Base-by-base conservation (phyloP, 257 asterid genomes). In the Solanum microdontum region DNA sequence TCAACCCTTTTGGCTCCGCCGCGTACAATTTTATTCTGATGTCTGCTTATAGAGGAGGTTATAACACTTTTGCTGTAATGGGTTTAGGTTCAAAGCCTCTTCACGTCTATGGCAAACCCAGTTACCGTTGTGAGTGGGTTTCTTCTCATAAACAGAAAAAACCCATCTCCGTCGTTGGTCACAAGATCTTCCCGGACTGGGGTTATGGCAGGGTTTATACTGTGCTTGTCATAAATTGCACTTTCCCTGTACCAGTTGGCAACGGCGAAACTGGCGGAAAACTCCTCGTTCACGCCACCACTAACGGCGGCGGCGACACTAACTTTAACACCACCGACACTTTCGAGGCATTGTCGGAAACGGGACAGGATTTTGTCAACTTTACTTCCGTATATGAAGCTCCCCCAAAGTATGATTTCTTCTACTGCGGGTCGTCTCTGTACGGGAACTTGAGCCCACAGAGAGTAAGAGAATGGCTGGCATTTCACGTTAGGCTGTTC, bases 141-240 rank as follows among this genome's bases (percentile, higher is more conserved):
- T 90, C 92, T 1, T 33, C 7, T 21, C 4, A 37, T 19, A 34
- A 87, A 37, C 73, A 88, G 3, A 14, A 30, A 23, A 74, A 51
- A 33, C 19, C 86, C 36, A 37, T 87, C 70, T 73, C 91, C 26
- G 17, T 87, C 15, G 28, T 40, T 17, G 94, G 91, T 9, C 79
- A 85, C 34, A 93, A 89, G 82, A 90, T 92, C 88, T 93, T 93
- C 14, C 92, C 94, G 11, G 95, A 91, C 43, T 95, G 98, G 98
- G 98, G 98, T 3, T 95, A 92, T 90, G 98, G 98, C 77, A 93
- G 95, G 51, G 93, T 95, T 51, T 95, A 95, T 92, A 95, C 98
- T 23, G 98, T 93, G 33, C 92, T 95, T 5, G 95, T 95, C 12
- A 92, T 95, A 3, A 94, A 95, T 82, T 95, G 98, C 90, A 94